phyloP scores from a whole-genome alignment of 2,329 filamentous ascomycete genomes.

The Daldinia sp. region DNA sequence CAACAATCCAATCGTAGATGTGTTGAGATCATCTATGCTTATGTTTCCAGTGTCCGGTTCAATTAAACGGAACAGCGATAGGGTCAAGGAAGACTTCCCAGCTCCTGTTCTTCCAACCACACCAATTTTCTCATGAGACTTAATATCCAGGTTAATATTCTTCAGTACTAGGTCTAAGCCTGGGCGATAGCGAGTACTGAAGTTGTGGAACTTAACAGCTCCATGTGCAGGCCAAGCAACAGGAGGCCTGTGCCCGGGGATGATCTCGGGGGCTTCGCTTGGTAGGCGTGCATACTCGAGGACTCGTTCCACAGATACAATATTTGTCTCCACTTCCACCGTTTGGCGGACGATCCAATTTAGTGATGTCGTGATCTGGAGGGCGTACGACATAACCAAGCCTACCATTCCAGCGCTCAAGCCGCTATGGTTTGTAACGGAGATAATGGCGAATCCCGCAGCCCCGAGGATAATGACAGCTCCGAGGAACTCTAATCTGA shows the following conservation, averaged over 20 bases:
- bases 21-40: conserved; percentile 89
- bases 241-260: conserved; percentile 86
- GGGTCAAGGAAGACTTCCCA: conserved; percentile 92
- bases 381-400: conserved; percentile 94
- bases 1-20: conserved; percentile 87
- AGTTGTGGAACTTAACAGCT: conserved; percentile 90
- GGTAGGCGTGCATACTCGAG: conserved; percentile 93
- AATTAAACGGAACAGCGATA: conserved; percentile 95
- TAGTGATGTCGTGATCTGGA: conserved; percentile 95
- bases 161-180: conserved; percentile 93
- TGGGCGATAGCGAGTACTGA: conserved; percentile 91
- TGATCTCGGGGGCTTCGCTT: conserved; percentile 93
- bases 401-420: conserved; percentile 84
- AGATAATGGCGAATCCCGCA: conserved; percentile 83
- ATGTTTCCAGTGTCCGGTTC: conserved; percentile 87
- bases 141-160: conserved; percentile 91
- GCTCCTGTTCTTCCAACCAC: conserved; percentile 96
- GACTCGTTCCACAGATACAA: conserved; percentile 97
- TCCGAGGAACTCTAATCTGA: conserved; percentile 94
- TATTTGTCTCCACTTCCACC: conserved; percentile 99
- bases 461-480: conserved; percentile 91
- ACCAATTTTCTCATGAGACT: conserved; percentile 96
- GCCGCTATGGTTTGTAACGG: conserved; percentile 75
- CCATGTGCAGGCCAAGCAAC: conserved; percentile 93
- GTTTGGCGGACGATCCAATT: conserved; percentile 99